A percentile compares a stretch with the other conserved stretches of the same genome.
Evolutionary conservation across 176 grass and related monocot genomes (phyloP).

Genomic region (Phoenix roebelenii): DNA sequence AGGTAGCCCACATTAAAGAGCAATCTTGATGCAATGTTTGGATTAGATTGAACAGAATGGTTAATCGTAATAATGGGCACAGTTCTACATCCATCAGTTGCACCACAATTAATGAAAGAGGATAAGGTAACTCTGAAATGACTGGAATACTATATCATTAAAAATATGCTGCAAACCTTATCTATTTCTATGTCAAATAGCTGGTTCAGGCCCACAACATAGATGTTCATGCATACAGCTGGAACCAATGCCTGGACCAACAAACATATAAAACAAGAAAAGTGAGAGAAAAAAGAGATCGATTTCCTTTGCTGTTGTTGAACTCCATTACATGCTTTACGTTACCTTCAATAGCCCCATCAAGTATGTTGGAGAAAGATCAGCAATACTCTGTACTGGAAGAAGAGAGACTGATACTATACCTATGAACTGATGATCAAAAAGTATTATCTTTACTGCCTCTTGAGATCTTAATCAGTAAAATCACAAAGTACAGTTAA

Average conservation of each 20-base stretch:
- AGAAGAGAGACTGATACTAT: conserved; percentile 68
- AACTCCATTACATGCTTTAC: neutral
- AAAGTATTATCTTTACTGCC: neutral
- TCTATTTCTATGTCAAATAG: conserved; percentile 79
- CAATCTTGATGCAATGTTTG: no score
- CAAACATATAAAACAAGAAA: neutral
- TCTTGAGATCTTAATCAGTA: conserved; percentile 4
- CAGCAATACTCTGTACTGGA: conserved; percentile 37
- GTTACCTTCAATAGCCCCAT: conserved; percentile 48
- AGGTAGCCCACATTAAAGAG: neutral
- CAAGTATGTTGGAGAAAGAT: conserved; percentile 40
- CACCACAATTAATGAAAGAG: no score
- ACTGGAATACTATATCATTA: neutral
- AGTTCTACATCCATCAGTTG: no score
- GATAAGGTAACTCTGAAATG: no score
- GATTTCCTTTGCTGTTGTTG: neutral
- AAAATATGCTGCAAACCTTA: conserved; percentile 29
- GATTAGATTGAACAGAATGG: no score
- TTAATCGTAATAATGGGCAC: no score
- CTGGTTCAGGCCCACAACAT: conserved; percentile 79
- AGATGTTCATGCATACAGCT: conserved; percentile 79
- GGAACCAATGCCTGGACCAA: conserved; percentile 45
- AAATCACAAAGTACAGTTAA: neutral
- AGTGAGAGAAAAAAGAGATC: neutral
- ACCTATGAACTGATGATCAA: conserved; percentile 49